These are phyloP conservation scores for Brassica balearica DNA, from an alignment of 441 rosid genomes.

Conservation along the genomic window DNA sequence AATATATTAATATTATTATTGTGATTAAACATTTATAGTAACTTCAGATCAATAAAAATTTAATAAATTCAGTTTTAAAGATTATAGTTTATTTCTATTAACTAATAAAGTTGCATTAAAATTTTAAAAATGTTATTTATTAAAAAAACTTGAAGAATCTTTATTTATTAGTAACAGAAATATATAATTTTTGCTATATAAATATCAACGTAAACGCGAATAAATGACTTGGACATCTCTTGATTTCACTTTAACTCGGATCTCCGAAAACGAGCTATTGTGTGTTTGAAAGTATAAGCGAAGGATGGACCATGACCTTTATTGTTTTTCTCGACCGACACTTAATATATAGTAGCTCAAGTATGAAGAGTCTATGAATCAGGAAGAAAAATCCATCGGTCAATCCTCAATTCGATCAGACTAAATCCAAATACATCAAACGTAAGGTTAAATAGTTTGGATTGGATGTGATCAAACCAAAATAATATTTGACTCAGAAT, in stretches of 20 bases:
- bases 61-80: not conserved
- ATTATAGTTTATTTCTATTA: too few relatives aligned
- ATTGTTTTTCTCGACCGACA: conserved; percentile 14
- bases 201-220: not conserved
- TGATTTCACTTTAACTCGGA: not conserved
- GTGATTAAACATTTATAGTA: not conserved
- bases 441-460: not conserved
- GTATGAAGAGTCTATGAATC: not conserved
- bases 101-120: not conserved
- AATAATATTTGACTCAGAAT: conserved; percentile 1
- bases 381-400: not conserved
- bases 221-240: not conserved
- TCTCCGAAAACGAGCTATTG: not conserved
- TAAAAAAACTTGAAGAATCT: not conserved
- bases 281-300: not conserved
- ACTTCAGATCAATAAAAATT: not conserved
- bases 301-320: not conserved
- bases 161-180: not conserved
- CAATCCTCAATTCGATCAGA: not conserved
- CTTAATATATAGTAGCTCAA: not conserved
- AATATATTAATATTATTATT: not conserved
- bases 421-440: conserved; percentile 10
- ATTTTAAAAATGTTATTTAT: too few relatives aligned
- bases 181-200: not conserved
- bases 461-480: not conserved